These are phyloP conservation scores for Suhomyces sp. DNA, from an alignment of 805 yeast species.

Conservation along the genomic window DNA sequence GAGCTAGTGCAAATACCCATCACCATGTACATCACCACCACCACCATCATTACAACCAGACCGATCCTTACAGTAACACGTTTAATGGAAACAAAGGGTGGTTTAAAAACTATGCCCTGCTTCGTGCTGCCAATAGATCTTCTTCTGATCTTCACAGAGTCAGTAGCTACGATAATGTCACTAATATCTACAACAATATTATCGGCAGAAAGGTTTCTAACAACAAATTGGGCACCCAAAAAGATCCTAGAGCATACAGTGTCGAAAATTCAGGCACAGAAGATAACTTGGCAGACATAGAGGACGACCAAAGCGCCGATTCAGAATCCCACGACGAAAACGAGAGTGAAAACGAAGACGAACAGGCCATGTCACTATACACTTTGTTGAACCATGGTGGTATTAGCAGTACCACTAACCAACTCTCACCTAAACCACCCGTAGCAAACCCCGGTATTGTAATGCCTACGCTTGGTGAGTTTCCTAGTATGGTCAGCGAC, in stretches of 20 bases:
- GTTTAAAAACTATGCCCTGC: slow-evolving; percentile 28
- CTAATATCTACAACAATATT: slow-evolving; percentile 21
- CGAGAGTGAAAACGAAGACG: slow-evolving; percentile 55
- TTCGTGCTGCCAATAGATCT: slow-evolving; percentile 14
- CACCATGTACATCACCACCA: slow-evolving; percentile 6
- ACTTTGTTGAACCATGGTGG: slow-evolving; percentile 46
- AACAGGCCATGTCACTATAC: slow-evolving; percentile 65
- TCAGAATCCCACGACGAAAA: slow-evolving; percentile 14
- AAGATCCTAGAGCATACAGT: slow-evolving; percentile 8
- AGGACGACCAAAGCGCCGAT: slow-evolving; percentile 2
- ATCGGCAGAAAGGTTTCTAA: slow-evolving; percentile 17
- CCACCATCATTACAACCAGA: slow-evolving; percentile 6
- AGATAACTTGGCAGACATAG: slow-evolving; percentile 6
- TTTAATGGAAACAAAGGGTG: slow-evolving; percentile 13
- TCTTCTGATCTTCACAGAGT: slow-evolving; percentile 15
- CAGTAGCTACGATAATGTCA: slow-evolving; percentile 25
- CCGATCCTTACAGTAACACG: slow-evolving; percentile 12
- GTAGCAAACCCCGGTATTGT: slow-evolving; percentile 15
- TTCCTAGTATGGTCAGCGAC: slow-evolving; percentile 37
- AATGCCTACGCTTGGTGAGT: slow-evolving; percentile 44
- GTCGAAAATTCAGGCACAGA: neutral
- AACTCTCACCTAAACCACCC: slow-evolving; percentile 5
- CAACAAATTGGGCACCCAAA: slow-evolving; percentile 14
- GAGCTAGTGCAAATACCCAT: slow-evolving; percentile 7
- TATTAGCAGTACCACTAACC: slow-evolving; percentile 4